Evolutionary conservation across 352 stramenopile genomes (phyloP).

Genomic region (Phytophthora tentaculata): DNA sequence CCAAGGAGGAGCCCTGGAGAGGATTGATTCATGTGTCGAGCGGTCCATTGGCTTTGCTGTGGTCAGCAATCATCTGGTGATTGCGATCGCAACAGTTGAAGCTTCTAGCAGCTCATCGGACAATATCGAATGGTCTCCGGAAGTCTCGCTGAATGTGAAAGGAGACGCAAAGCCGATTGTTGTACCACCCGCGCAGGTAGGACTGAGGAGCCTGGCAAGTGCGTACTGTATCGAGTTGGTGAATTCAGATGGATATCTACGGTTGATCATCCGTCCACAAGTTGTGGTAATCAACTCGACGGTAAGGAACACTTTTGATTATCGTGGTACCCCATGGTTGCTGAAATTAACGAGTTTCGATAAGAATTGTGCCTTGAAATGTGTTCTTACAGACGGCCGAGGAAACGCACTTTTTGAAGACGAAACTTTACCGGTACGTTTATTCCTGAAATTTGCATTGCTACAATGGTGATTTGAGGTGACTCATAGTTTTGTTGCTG

Average conservation of each 20-base stretch:
- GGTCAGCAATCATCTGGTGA: constrained; percentile 27
- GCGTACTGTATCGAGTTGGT: constrained; percentile 48
- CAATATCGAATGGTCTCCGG: constrained; percentile 36
- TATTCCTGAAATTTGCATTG: not conserved
- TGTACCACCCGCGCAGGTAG: constrained; percentile 13
- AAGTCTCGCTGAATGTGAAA: constrained; percentile 36
- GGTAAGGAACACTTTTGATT: constrained; percentile 37
- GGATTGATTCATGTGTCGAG: constrained; percentile 27
- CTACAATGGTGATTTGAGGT: not conserved
- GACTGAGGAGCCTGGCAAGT: constrained; percentile 26
- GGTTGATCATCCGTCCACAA: constrained; percentile 51
- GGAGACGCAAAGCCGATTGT: constrained; percentile 44
- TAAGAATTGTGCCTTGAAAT: constrained; percentile 36
- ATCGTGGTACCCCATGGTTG: not conserved
- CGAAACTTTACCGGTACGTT: constrained; percentile 26
- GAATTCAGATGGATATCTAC: constrained; percentile 37
- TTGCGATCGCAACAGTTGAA: constrained; percentile 33
- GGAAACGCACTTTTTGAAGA: constrained; percentile 24
- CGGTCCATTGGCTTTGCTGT: constrained; percentile 34
- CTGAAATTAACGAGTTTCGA: constrained; percentile 16
- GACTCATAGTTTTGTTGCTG: not conserved
- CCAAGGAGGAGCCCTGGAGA: constrained; percentile 14
- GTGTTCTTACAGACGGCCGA: constrained; percentile 30
- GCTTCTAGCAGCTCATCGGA: constrained; percentile 2
- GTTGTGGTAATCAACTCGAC: constrained; percentile 68